Base-by-base conservation (phyloP, 371 early-diverging fungal genomes). In the Mucor mucedo region DNA sequence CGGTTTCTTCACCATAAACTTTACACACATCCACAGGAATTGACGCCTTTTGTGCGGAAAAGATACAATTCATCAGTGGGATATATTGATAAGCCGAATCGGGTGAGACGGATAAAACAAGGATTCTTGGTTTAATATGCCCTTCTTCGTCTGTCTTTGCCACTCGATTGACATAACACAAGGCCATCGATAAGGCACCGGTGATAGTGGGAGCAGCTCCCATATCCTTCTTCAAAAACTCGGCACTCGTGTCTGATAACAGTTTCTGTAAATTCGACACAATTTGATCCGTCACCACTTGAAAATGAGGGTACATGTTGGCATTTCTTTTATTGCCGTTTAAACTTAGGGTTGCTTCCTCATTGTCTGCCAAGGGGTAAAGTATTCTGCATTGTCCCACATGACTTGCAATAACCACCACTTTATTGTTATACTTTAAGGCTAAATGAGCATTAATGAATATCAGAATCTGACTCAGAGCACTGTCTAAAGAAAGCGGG, bases 51-150 rank as follows among this genome's bases (percentile, higher is more conserved):
- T 98, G 97, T 1, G 97, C 97, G 0, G 97, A 91, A 73, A 98
- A 98, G 38, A 97, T 95, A 63, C 89, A 88, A 75, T 98, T 98
- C 98, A 98, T 98, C 55, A 95, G 84, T 6, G 95, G 87, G 44
- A 97, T 94, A 75, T 98, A 97, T 66, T 97, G 95, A 33, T 84
- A 80, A 3, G 98, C 85, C 3, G 89, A 79, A 70, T 97, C 98
- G 0, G 91, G 88, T 0, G 96, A 94, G 11, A 93, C 92, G 0
- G 95, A 93, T 9, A 97, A 58, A 0, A 94, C 83, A 9, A 97
- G 77, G 44, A 97, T 91, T 38, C 97, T 84, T n/a, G 95, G 85
- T 67, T 89, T 88, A 47, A 90, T 70, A 49, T 84, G 87, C 2
- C 79, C 84, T 41, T 84, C 62, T 32, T 84, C 84, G 49, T 90